Evolutionary conservation across 257 asterid genomes (phyloP), one percentile per base, ranked within the genome.

Genomic region (Nicotiana undulata): DNA sequence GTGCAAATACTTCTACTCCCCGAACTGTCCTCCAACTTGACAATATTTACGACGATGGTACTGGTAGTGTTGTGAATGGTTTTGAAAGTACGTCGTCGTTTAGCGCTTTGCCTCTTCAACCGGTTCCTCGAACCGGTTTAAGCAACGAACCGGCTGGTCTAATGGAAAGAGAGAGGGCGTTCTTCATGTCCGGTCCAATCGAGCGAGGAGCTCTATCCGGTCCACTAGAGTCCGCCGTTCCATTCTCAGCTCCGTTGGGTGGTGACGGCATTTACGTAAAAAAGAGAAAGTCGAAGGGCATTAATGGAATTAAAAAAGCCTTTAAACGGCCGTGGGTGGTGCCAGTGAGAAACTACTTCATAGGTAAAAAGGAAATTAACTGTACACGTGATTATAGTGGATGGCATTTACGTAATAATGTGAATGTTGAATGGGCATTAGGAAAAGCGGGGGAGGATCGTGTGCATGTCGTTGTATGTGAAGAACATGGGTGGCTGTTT

Each of bases 361-460:
- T 9, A 4, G 75, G 76, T 40, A 64, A 26, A 18, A 79, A 79
- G 63, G 75, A 61, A 22, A 49, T 74, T 12, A 66, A 63, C 52
- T 63, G 64, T 40, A 68, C 52, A 16, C 77, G 80, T 67, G 82
- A 59, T 11, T 44, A 51, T 8, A 80, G 79, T 31, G 80, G 59
- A 8, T 53, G 75, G 56, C 46, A 40, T 40, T 40, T 40, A 9
- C 44, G 80, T 53, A 79, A 77, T 28, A 55, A 61, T 60, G 24
- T 32, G 24, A 82, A 83, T 79, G 79, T 83, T 4, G 83, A 83
- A 18, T 83, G 85, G 85, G 85, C 82, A n/a, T 52, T 83, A 20
- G 86, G 86, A 29, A 74, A 83, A 67, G 84, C 82, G 0, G 86
- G 84, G 61, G 86, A 84, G 70, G 86, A 84, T 75, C 83, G 84